These are phyloP conservation scores for Venustampulla echinocandica DNA, from an alignment of 495 filamentous ascomycete genomes.

Conservation along the genomic window DNA sequence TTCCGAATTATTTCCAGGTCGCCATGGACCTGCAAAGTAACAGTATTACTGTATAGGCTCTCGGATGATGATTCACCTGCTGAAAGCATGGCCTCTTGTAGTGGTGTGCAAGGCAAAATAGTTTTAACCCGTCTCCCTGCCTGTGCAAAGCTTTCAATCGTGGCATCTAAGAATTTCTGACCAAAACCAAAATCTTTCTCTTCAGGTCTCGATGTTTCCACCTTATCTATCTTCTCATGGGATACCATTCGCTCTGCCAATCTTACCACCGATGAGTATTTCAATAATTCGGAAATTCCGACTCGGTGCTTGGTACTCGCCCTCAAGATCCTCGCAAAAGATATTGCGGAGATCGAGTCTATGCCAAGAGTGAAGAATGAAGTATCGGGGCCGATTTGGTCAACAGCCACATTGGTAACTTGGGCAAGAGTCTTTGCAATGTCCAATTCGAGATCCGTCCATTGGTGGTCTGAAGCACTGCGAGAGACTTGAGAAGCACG, in stretches of 20 bases:
- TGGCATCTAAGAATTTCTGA: conserved; percentile 24
- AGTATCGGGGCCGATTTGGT: conserved; percentile 36
- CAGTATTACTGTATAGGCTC: conserved; percentile 46
- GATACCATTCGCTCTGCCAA: conserved; percentile 29
- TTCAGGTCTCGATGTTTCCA: neutral
- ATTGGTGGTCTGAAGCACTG: conserved; percentile 21
- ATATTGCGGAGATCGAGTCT: conserved; percentile 75
- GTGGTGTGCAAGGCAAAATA: conserved; percentile 68
- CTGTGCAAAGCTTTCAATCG: conserved; percentile 26
- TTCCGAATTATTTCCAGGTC: conserved; percentile 31
- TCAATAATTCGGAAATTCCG: conserved; percentile 55
- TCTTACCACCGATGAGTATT: conserved; percentile 47
- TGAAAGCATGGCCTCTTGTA: conserved; percentile 73
- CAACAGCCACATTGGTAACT: conserved; percentile 36
- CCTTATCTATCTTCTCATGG: neutral
- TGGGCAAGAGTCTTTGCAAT: conserved; percentile 44
- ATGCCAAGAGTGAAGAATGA: conserved; percentile 60
- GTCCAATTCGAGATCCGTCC: conserved; percentile 30
- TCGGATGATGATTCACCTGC: conserved; percentile 11
- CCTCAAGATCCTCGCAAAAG: conserved; percentile 46
- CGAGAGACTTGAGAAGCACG: conserved; percentile 16
- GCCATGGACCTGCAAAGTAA: conserved; percentile 38
- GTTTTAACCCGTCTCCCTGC: conserved; percentile 33
- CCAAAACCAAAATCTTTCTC: conserved; percentile 29
- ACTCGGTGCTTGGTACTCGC: conserved; percentile 33